Conservation (phyloP, 306 rosid species). For the Cucumis hystrix region DNA sequence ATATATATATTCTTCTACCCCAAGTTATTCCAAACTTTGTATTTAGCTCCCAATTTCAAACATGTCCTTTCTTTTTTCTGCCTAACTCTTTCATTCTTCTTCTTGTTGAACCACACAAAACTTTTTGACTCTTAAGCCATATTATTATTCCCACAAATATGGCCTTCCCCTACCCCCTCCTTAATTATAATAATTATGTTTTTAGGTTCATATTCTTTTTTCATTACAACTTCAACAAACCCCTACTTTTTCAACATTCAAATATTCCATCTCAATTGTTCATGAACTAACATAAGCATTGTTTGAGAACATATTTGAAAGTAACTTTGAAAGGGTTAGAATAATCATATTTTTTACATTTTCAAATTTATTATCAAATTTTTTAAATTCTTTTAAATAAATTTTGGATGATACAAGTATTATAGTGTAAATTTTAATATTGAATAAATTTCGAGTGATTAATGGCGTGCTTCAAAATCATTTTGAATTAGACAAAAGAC, state of each 20-base stretch:
- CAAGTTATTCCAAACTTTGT: constrained; percentile 1
- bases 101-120: neutral
- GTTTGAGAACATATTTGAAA: too few relatives aligned
- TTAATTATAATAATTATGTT: neutral
- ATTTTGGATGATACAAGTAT: too few relatives aligned
- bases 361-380: too few relatives aligned
- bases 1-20: neutral
- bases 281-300: neutral
- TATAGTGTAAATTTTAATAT: too few relatives aligned
- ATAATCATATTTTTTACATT: too few relatives aligned
- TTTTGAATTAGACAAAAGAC: too few relatives aligned
- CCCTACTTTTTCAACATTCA: neutral
- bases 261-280: neutral
- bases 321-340: too few relatives aligned
- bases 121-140: neutral
- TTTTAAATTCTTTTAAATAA: too few relatives aligned
- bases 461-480: too few relatives aligned
- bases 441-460: too few relatives aligned
- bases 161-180: neutral
- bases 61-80: neutral
- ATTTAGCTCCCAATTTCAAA: neutral
- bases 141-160: neutral
- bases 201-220: neutral
- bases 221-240: neutral
- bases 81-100: neutral